Evolutionary conservation across 345 rosid species (phyloP), one percentile per base, ranked within the genome.

Genomic region (Conringia planisiliqua): DNA sequence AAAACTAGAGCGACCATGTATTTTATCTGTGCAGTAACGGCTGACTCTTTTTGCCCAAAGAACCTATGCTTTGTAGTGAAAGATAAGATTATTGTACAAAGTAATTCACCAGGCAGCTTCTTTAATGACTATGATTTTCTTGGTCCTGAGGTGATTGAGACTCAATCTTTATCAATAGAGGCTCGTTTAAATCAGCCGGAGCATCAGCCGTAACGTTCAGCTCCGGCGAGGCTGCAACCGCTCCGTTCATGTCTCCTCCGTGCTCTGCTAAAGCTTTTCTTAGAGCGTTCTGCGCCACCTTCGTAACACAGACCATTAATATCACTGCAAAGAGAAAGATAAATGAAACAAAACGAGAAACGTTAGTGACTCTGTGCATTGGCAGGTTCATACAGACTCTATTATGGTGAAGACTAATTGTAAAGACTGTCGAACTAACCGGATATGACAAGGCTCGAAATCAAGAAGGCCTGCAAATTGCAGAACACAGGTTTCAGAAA

Each of bases 251-350:
- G 55, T 63, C 82, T 27, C 90, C 82, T 44, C 86, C 98, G 36
- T 88, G 86, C 84, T 95, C 99, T 0, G 91, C 98, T 86, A 95
- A 79, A 48, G 99, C 98, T 82, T 92, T 92, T 11, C 83, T 90
- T 78, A 95, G 73, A 22, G 99, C 96, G 11, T 88, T 69, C 79
- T 85, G 86, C 7, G 99, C 99, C 1, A 92, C 94, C 77, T 81
- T 89, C 0, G 94, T 90, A 32, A 95, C 94, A 38, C 88, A 85
- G 16, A 83, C 74, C 82, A 95, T 89, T 72, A 95, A 74, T 55
- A 90, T 58, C 82, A 81, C 99, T 95, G 94, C 88, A 81, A 27
- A 68, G 11, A 66, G 50, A 66, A 42, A 46, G 13, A 42, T 71
- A 24, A 38, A 68, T 32, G 54, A 60, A 20, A 9, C 35, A 56